Percentiles rank a stretch among this genome's conserved stretches.
These are phyloP conservation scores for Fusarium dlaminii DNA, from an alignment of 2,329 filamentous ascomycete genomes.

Conservation along the genomic window DNA sequence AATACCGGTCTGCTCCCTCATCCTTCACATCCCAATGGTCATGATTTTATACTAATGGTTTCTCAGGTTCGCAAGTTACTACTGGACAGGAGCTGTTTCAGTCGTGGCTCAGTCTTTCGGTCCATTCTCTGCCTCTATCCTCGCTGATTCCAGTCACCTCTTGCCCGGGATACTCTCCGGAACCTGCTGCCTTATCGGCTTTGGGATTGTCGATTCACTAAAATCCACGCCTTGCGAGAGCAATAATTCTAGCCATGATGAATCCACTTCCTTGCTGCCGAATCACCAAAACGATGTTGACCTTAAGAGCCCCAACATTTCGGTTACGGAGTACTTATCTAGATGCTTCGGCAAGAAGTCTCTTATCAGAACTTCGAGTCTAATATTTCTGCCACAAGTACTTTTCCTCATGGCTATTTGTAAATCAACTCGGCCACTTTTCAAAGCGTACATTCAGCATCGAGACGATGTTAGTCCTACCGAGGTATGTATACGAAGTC, in stretches of 20 bases:
- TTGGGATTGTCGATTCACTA: neutral
- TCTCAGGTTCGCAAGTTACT: neutral
- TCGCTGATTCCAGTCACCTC: neutral
- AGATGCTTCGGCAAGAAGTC: neutral
- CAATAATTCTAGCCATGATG: neutral
- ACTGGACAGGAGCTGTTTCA: neutral
- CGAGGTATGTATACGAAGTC: neutral
- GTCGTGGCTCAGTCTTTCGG: neutral
- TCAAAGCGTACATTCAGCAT: neutral
- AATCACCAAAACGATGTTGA: neutral
- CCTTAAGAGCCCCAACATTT: neutral
- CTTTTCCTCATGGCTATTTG: neutral
- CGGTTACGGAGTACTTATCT: neutral
- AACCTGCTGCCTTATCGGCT: neutral
- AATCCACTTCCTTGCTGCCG: neutral
- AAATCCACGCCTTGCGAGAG: neutral
- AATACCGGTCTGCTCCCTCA: neutral
- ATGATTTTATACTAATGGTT: rapidly evolving
- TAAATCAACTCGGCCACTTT: neutral
- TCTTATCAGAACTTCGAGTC: neutral
- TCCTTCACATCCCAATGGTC: rapidly evolving
- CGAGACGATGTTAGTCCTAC: neutral
- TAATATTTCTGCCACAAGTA: neutral
- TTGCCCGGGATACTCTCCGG: neutral
- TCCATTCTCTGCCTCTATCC: neutral